Base-by-base conservation (phyloP, 1,284 basidiomycete species). In the Puccinia horiana region DNA sequence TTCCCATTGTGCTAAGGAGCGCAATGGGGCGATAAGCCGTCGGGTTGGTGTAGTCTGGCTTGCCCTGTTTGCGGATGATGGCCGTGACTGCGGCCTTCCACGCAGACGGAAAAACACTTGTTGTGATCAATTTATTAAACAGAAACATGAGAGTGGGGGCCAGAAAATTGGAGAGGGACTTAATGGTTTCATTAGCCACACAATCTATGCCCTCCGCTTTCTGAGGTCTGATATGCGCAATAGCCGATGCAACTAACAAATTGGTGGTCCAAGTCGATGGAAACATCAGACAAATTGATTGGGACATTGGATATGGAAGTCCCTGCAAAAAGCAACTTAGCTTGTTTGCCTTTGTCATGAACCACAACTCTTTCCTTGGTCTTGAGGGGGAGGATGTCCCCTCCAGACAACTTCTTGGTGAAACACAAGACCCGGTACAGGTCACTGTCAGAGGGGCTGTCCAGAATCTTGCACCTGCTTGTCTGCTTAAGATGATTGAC, bases 321-420 rank as follows among this genome's bases (percentile, higher is more conserved):
- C 20, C 49, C 73, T 11, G 9, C 14, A 26, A 76, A 76, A 18
- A 76, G 54, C n/a, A 76, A 54, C 54, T 76, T 58, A 58, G 73
- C 73, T 58, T 76, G 26, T 58, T 76, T n/a, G 20, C 6, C 23
- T 23, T 58, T 56, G 47, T 76, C 52, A 5, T n/a, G 26, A 6
- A 35, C 44, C 3, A 76, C 3, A 12, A 4, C 20, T 26, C 49
- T 42, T 16, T 76, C 54, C 12, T 1, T 2, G 29, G 11, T 18
- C 32, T 14, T 32, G 1, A 63, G 58, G 9, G 58, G 58, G 26
- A 37, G 16, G 20, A 63, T 32, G 2, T 1, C 32, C 1, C 14
- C 32, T 4, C 49, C n/a, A n/a, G 49, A 16, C 20, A 23, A 9
- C 20, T 9, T 12, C 20, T 12, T 52, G 11, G 11, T 52, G 49